Percentiles rank a stretch among this genome's conserved stretches.
Evolutionary conservation across 176 grass and related monocot species (phyloP).

Genomic region (Oropetium thomaeum): DNA sequence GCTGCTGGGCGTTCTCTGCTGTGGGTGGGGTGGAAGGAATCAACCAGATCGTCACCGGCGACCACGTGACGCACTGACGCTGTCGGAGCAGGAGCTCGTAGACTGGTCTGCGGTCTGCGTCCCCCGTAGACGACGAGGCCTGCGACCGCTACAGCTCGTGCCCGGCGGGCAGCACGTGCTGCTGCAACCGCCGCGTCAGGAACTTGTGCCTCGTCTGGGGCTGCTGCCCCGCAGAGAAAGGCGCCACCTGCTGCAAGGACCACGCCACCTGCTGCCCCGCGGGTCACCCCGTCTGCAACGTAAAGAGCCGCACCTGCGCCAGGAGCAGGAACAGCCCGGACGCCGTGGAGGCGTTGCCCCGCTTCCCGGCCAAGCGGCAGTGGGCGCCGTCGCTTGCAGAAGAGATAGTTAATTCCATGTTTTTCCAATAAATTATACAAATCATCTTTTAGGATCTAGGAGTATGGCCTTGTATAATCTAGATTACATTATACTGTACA

Average conservation of each 20-base stretch:
- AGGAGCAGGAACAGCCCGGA: conserved; percentile 53
- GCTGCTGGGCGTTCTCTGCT: conserved; percentile 61
- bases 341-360: conserved; percentile 38
- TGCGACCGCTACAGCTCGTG: conserved; percentile 53
- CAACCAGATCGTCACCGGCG: conserved; percentile 54
- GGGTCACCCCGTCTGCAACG: conserved; percentile 52
- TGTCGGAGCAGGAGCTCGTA: conserved; percentile 65
- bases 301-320: conserved; percentile 27
- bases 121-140: conserved; percentile 8
- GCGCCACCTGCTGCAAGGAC: conserved; percentile 59
- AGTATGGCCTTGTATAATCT: too few relatives aligned
- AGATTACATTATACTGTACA: too few relatives aligned
- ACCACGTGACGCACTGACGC: conserved; percentile 29
- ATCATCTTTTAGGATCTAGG: not conserved
- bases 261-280: conserved; percentile 60
- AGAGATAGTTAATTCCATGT: not conserved
- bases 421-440: not conserved
- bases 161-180: conserved; percentile 57
- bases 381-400: not conserved
- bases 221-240: conserved; percentile 61
- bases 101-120: conserved; percentile 45
- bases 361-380: conserved; percentile 36
- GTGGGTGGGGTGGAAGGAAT: conserved; percentile 49
- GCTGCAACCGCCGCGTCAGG: conserved; percentile 56
- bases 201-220: conserved; percentile 56